These are phyloP conservation scores for Spathaspora passalidarum DNA, from an alignment of 805 yeast species.

Conservation along the genomic window DNA sequence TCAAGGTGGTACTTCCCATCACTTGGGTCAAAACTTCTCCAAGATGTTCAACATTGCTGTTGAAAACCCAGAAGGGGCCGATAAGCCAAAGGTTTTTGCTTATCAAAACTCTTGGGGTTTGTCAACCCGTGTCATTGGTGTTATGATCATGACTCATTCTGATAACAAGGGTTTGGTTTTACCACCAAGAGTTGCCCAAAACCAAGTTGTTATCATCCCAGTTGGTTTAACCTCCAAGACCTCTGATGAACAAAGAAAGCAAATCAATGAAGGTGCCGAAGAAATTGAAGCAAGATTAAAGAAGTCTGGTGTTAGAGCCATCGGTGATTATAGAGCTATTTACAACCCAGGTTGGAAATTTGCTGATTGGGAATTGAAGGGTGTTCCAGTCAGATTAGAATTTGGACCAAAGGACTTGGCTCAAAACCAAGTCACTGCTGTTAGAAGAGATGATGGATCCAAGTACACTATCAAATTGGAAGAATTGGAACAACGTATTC, in stretches of 20 bases:
- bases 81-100: constrained; percentile 80
- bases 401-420: constrained; percentile 95
- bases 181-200: constrained; percentile 95
- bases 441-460: constrained; percentile 86
- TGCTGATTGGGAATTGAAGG: constrained; percentile 95
- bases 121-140: constrained; percentile 98
- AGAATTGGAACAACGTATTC: constrained; percentile 63
- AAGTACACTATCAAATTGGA: constrained; percentile 66
- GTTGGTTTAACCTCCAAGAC: constrained; percentile 92
- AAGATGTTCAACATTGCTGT: constrained; percentile 96
- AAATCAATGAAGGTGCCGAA: constrained; percentile 67
- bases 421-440: constrained; percentile 76
- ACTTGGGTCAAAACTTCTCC: constrained; percentile 96
- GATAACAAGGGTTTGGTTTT: constrained; percentile 97
- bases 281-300: constrained; percentile 61
- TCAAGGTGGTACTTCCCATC: constrained; percentile 98
- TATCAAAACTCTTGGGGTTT: constrained; percentile 99
- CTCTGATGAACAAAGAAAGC: constrained; percentile 66
- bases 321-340: constrained; percentile 87
- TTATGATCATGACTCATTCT: constrained; percentile 98
- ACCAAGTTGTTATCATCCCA: constrained; percentile 90
- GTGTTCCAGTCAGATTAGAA: constrained; percentile 91
- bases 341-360: constrained; percentile 99
- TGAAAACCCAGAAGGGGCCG: constrained; percentile 91
- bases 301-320: constrained; percentile 66